Evolutionary conservation across 805 yeast genomes (phyloP), one percentile per base, ranked within the genome.

Genomic region (Brettanomyces bruxellensis): DNA sequence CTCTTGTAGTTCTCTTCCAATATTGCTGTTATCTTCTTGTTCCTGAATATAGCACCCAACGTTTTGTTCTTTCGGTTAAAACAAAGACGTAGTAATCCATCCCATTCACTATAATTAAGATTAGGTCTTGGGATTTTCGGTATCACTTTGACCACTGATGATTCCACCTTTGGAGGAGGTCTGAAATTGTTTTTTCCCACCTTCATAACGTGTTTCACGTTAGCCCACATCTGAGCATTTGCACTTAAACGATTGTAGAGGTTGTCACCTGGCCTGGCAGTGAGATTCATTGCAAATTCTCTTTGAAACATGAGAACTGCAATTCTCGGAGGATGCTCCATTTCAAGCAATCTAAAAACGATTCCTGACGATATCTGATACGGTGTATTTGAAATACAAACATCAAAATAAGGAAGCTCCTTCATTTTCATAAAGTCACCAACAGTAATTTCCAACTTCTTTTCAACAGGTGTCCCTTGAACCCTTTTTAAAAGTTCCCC

Each of bases 201-300:
- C 66, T 93, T 93, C 99, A 93, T 93, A 45, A 93, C 86, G 64
- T 93, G 99, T 6, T 95, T 89, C 13, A 93, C 97, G 53, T 87
- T 87, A n/a, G 97, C 96, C 97, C 98, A 93, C 98, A 93, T 91
- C 61, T 93, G 99, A 1, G 93, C 98, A 60, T 93, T 93, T 30
- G 96, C 98, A 32, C 95, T 84, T 46, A 93, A 73, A 59, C 99
- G 78, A 66, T 96, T 89, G 69, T 91, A 93, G 37, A 93, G 71
- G 1, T 87, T 66, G 56, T 93, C 98, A n/a, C 99, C 99, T 0
- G 99, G 98, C 55, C 95, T 78, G 1, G 99, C 99, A 45, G 93
- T 72, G 46, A 93, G 70, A 58, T 97, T 82, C 67, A 93, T 65
- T 2, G 99, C 99, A 60, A 93, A 93, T 62, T 93, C 99, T 61